phyloP scores from a whole-genome alignment of 768 basidiomycete genomes.

The Termitomyces sp. region DNA sequence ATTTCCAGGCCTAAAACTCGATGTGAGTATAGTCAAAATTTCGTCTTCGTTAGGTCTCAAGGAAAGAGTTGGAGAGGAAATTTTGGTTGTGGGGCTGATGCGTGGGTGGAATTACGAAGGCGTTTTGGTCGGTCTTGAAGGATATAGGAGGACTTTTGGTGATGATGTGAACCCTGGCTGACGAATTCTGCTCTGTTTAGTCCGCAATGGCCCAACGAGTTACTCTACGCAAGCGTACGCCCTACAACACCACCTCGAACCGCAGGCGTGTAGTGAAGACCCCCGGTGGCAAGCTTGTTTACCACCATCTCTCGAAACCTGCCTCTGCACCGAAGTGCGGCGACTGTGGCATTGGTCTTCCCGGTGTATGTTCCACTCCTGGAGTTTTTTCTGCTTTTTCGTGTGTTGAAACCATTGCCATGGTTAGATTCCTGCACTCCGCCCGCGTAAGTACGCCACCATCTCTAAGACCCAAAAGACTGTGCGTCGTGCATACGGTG shows the following conservation, averaged over 20 bases:
- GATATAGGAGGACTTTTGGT: neutral
- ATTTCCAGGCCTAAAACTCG: constrained; percentile 15
- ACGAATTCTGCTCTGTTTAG: constrained; percentile 13
- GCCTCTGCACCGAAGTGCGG: constrained; percentile 93
- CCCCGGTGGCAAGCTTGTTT: constrained; percentile 96
- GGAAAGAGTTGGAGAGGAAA: neutral
- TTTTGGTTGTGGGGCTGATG: neutral
- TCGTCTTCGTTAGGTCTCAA: neutral
- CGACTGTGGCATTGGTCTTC: constrained; percentile 92
- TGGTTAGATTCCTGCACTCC: constrained; percentile 84
- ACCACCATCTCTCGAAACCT: constrained; percentile 97
- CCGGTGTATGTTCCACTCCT: constrained; percentile 67
- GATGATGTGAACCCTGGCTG: neutral
- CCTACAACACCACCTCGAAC: constrained; percentile 98
- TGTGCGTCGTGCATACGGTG: constrained; percentile 94
- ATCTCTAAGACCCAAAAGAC: constrained; percentile 98
- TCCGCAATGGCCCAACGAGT: constrained; percentile 94
- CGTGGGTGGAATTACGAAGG: neutral
- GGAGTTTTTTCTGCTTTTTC: neutral
- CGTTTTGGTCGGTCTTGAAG: neutral
- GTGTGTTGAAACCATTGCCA: neutral
- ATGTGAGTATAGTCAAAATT: constrained; percentile 28
- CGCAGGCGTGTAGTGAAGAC: constrained; percentile 95
- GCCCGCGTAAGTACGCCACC: constrained; percentile 92
- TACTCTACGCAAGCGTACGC: constrained; percentile 96